Conservation (phyloP, 2,329 filamentous ascomycete species). For the Ilyonectria mors-panacis region DNA sequence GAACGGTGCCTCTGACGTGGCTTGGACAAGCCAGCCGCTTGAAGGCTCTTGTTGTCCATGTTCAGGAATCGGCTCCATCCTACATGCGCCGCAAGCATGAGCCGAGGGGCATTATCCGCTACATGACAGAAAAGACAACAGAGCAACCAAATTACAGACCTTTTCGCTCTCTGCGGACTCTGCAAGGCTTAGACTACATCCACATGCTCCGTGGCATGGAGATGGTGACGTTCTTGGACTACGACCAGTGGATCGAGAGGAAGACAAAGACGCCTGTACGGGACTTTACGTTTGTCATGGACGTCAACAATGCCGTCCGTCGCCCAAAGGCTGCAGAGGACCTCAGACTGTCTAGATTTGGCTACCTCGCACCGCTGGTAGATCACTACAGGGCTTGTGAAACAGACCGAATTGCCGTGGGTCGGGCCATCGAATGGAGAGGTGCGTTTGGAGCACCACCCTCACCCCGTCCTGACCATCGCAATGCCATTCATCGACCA, state of each 20-base stretch:
- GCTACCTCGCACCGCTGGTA: slow-evolving; percentile 42
- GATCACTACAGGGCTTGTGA: slow-evolving; percentile 16
- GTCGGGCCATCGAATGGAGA: slow-evolving; percentile 5
- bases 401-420: slow-evolving; percentile 6
- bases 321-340: slow-evolving; percentile 35
- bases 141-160: slow-evolving; percentile 59
- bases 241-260: slow-evolving; percentile 43
- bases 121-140: slow-evolving; percentile 49
- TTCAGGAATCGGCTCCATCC: slow-evolving; percentile 53
- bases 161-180: slow-evolving; percentile 54
- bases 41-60: slow-evolving; percentile 57
- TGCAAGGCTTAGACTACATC: slow-evolving; percentile 63
- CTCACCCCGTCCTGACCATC: background rate
- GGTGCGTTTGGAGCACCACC: background rate
- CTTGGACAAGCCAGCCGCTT: slow-evolving; percentile 57
- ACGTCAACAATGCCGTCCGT: slow-evolving; percentile 45
- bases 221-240: slow-evolving; percentile 59
- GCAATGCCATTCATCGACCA: no score
- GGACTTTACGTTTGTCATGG: slow-evolving; percentile 49
- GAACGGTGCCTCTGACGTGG: slow-evolving; percentile 55
- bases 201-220: slow-evolving; percentile 60
- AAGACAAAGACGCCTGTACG: slow-evolving; percentile 37
- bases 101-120: slow-evolving; percentile 32
- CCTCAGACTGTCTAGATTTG: slow-evolving; percentile 32
- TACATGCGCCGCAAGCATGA: slow-evolving; percentile 59